Evolutionary conservation across 306 rosid genomes (phyloP), one percentile per base, ranked within the genome.

Genomic region (Cicer pinnatifidum): DNA sequence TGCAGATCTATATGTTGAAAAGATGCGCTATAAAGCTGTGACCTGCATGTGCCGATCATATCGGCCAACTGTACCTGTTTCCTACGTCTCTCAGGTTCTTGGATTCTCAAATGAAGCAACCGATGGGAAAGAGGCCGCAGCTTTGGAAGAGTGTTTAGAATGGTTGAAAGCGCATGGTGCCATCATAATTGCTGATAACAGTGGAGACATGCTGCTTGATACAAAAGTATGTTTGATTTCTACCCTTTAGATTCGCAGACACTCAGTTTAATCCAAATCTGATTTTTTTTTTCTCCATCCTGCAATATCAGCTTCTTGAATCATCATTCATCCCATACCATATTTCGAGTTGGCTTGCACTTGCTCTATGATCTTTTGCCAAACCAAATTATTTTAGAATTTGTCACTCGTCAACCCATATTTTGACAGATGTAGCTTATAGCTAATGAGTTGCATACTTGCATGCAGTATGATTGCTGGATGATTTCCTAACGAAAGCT

Each of bases 141-240:
- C 88, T 46, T 63, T 90, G 69, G 97, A 88, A 46, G 99, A 91
- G 71, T 95, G 99, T 80, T 53, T 82, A 68, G 99, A 95, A 56
- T 95, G 99, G 99, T 86, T 95, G 82, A 95, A 95, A 84, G 85
- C 86, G 3, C 99, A 95, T 13, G 99, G 99, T 63, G 97, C 97
- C 65, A 78, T 78, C 77, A 67, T 87, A 60, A 41, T 75, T 63
- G 70, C 85, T 12, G 97, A 95, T 80, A 88, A 81, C 79, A 84
- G 72, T 1, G 90, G 91, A 61, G 97, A 95, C 62, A 46, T 85
- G 87, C 85, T 85, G 60, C 82, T 95, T 67, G 97, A 95, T 73
- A 52, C 97, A 1, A 95, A 91, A 84, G 99, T 95, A 85, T 74
- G 86, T 81, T 63, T 60, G 56, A 68, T 73, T 62, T 68, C 78